Conservation (phyloP, 352 stramenopile species). For the Thraustochytrium striatum region DNA sequence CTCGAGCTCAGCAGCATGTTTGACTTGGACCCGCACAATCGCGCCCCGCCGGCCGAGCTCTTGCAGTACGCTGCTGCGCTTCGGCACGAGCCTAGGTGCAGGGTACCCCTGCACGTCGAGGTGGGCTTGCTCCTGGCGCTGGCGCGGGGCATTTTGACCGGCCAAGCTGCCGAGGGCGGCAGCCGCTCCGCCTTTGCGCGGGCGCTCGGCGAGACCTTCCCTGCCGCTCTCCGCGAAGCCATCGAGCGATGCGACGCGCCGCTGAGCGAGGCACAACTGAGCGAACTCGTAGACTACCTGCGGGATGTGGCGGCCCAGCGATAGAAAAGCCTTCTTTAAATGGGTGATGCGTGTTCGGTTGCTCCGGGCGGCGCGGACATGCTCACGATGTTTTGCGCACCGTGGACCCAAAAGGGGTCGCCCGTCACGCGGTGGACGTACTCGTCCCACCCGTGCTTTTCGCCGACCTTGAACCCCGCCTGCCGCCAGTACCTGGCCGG, state of each 20-base stretch:
- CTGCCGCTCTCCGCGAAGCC: too few species aligned
- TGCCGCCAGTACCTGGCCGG: too few species aligned
- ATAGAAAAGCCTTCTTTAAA: too few species aligned
- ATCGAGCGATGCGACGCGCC: too few species aligned
- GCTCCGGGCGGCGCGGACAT: too few species aligned
- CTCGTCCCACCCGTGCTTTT: slow-evolving; percentile 20
- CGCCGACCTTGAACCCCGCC: slow-evolving; percentile 16
- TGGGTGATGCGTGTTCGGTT: too few species aligned
- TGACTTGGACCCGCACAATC: neutral
- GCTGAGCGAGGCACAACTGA: too few species aligned
- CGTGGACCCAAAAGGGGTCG: slow-evolving; percentile 29
- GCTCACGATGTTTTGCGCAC: too few species aligned
- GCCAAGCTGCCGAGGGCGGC: neutral
- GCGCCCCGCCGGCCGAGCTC: neutral
- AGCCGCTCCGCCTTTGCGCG: too few species aligned
- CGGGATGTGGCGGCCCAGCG: too few species aligned
- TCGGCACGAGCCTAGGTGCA: neutral
- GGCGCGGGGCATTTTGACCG: neutral
- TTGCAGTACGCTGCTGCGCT: neutral
- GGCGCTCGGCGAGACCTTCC: too few species aligned
- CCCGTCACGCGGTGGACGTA: slow-evolving; percentile 10
- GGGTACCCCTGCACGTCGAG: neutral
- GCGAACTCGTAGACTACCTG: too few species aligned
- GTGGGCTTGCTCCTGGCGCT: slow-evolving; percentile 10
- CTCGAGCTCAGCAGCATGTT: slow-evolving; percentile 36